Evolutionary conservation across 2,329 filamentous ascomycete species (phyloP).

Genomic region (Phaeosphaeriaceae sp.): DNA sequence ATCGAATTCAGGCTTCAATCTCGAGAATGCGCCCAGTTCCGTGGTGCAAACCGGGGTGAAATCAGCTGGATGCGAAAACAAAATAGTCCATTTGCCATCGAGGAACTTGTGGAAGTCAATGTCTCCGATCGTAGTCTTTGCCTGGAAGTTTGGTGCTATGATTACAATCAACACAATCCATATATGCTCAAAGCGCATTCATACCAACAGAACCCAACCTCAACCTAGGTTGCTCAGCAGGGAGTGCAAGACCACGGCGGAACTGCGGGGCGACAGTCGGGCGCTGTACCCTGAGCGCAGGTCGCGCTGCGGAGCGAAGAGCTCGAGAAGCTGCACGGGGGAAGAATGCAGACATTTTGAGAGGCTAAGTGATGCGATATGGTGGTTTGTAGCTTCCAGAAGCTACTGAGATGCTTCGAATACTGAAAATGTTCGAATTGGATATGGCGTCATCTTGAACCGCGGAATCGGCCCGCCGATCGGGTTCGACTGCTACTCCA

Average conservation of each 20-base stretch:
- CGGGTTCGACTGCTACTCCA: slow-evolving; percentile 3
- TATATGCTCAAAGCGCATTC: background rate
- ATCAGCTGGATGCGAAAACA: slow-evolving; percentile 86
- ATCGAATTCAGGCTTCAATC: slow-evolving; percentile 85
- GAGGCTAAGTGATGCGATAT: background rate
- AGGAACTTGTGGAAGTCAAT: slow-evolving; percentile 82
- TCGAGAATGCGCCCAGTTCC: slow-evolving; percentile 91
- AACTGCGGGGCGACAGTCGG: slow-evolving; percentile 35
- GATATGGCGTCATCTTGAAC: slow-evolving; percentile 18
- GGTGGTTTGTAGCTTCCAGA: background rate
- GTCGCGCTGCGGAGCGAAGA: slow-evolving; percentile 35
- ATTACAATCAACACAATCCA: background rate
- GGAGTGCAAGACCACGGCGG: slow-evolving; percentile 47
- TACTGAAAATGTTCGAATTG: slow-evolving; percentile 8
- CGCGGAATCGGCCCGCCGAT: slow-evolving; percentile 9
- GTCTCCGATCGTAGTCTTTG: slow-evolving; percentile 77
- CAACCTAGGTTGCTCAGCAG: slow-evolving; percentile 51
- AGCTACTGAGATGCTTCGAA: background rate
- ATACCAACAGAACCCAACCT: slow-evolving; percentile 52
- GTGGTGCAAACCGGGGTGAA: slow-evolving; percentile 97
- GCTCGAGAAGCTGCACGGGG: slow-evolving; percentile 45
- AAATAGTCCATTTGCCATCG: slow-evolving; percentile 78
- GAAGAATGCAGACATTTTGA: slow-evolving; percentile 44
- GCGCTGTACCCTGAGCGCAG: slow-evolving; percentile 33
- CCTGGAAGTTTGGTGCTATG: slow-evolving; percentile 81